phyloP scores from a whole-genome alignment of 768 basidiomycete species.

The Pleurotus tuber-regium region DNA sequence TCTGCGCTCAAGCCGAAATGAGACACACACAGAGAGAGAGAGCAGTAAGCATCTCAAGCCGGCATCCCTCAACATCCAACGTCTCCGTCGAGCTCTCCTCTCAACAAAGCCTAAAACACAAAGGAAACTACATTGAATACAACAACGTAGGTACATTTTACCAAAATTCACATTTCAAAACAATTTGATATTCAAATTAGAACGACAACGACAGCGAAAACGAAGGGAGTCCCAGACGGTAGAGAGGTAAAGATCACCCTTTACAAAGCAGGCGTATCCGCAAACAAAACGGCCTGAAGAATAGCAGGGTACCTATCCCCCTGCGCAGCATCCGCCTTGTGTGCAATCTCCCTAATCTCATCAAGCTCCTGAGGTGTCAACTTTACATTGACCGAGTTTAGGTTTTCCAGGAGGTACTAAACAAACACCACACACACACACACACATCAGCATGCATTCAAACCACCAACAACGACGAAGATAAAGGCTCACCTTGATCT shows the following conservation, averaged over 20 bases:
- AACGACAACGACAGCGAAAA: neutral
- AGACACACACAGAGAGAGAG: too few species aligned
- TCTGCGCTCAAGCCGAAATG: too few species aligned
- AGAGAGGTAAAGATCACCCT: too few species aligned
- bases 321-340: conserved; percentile 20
- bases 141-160: neutral
- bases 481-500: conserved; percentile 18
- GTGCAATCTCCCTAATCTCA: conserved; percentile 26
- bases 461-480: neutral
- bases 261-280: conserved; percentile 14
- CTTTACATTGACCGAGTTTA: conserved; percentile 24
- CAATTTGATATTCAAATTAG: neutral
- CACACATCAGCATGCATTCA: neutral
- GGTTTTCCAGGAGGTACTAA: conserved; percentile 40
- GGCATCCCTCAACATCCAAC: too few species aligned
- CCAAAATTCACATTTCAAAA: neutral
- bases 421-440: neutral
- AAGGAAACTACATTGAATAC: too few species aligned
- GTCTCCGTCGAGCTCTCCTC: too few species aligned
- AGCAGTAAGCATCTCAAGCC: too few species aligned
- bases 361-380: conserved; percentile 27
- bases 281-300: conserved; percentile 11
- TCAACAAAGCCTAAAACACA: too few species aligned
- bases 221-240: too few species aligned
- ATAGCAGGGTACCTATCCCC: conserved; percentile 22